Evolutionary conservation across 352 stramenopile species (phyloP).

Genomic region (Pythium plurisporium): DNA sequence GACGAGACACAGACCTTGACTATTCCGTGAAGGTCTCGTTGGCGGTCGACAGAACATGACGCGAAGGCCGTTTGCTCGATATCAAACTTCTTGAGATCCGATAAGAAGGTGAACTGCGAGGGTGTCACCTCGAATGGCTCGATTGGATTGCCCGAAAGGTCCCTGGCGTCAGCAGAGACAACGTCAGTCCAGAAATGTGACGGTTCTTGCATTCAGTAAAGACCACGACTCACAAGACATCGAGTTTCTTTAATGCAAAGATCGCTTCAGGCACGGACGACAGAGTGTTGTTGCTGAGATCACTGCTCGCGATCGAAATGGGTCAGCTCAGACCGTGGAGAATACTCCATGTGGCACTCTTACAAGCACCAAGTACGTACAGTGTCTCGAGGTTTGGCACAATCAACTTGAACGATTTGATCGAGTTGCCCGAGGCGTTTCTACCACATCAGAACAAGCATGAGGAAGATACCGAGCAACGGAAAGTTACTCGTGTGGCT

Average conservation of each 20-base stretch:
- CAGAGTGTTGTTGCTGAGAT: conserved; percentile 18
- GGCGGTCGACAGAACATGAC: conserved; percentile 27
- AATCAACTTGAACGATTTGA: conserved; percentile 6
- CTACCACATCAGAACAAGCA: neutral
- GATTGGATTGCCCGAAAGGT: conserved; percentile 32
- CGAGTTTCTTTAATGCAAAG: conserved; percentile 12
- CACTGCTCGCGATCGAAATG: conserved; percentile 5
- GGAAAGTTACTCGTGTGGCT: neutral
- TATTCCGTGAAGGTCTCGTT: conserved; percentile 22
- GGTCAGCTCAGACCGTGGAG: no score
- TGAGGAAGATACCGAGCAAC: neutral
- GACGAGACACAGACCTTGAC: conserved; percentile 28
- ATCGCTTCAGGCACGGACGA: neutral
- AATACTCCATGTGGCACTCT: no score
- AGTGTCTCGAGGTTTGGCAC: conserved; percentile 8
- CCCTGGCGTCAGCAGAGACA: no score
- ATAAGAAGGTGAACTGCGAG: conserved; percentile 30
- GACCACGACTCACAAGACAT: conserved; percentile 7
- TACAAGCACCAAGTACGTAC: conserved; percentile 5
- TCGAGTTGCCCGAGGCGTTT: conserved; percentile 15
- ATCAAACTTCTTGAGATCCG: conserved; percentile 22
- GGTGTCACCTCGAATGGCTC: conserved; percentile 23
- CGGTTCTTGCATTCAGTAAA: neutral
- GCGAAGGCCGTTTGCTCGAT: conserved; percentile 43
- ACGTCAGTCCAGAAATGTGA: no score